phyloP scores from a whole-genome alignment of 2,329 filamentous ascomycete species.

The Sphaerulina populicola region DNA sequence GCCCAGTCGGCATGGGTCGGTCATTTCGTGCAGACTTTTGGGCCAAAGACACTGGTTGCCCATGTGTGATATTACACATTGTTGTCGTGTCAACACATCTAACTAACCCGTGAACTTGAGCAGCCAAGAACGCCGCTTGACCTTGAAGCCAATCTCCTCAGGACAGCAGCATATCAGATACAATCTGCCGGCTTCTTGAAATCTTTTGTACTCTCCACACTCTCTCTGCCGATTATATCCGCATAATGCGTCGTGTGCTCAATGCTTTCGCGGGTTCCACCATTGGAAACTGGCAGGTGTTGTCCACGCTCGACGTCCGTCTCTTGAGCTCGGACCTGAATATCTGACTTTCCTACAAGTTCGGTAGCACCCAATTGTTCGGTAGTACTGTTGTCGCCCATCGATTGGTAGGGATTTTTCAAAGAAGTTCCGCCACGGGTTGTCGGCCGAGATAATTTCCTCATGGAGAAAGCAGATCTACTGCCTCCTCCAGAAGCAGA shows the following conservation, averaged over 20 bases:
- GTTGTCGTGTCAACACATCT: no score
- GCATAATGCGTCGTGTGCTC: conserved; percentile 12
- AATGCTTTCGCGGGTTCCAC: conserved; percentile 18
- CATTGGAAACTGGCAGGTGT: conserved; percentile 5
- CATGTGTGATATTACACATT: no score
- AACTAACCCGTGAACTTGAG: no score
- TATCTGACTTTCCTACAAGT: not conserved
- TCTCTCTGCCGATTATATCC: conserved; percentile 4
- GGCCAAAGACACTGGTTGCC: no score
- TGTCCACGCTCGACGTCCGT: conserved; percentile 14
- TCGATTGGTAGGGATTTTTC: not conserved
- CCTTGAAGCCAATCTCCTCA: no score
- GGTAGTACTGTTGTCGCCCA: not conserved
- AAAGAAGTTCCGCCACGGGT: not conserved
- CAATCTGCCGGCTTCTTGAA: conserved; percentile 1
- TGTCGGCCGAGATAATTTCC: not conserved
- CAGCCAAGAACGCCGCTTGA: no score
- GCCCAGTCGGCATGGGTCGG: no score
- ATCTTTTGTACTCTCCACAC: conserved; percentile 10
- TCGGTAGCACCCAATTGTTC: not conserved
- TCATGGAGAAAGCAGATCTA: not conserved
- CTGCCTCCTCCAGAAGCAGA: not conserved
- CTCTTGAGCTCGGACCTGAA: conserved; percentile 3
- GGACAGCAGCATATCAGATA: not conserved
- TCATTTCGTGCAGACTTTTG: no score